Evolutionary conservation across 306 rosid species (phyloP), one percentile per base, ranked within the genome.

Genomic region (Inga laurina): DNA sequence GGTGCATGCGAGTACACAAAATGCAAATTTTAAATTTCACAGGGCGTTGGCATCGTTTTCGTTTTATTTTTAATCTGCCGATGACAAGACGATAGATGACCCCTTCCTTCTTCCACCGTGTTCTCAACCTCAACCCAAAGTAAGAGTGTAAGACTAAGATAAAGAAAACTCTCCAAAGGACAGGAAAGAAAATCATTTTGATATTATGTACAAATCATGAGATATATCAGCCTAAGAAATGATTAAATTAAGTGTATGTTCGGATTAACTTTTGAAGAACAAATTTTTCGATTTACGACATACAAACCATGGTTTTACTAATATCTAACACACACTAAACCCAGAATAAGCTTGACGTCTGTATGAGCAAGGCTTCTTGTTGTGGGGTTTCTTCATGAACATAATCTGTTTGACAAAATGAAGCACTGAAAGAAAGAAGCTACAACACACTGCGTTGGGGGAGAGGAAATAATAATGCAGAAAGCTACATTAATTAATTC

Each of bases 391-490:
- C 32, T 79, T 69, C 48, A 61, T 64, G 77, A 57, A 46, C 59
- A 76, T 70, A 77, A 44, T 16, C 76, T 46, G 54, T 77, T 79
- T 83, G 85, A 75, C 82, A 77, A 32, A 51, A 75, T 45, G 85
- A 79, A 73, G 81, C 76, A 78, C 94, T 90, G 82, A 94, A 94
- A 94, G 82, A 15, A 88, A 88, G 97, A 94, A 90, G 97, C 95
- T 13, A 91, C 94, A 85, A 91, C 82, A 79, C 4, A 48, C 3
- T 13, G 54, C 15, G 41, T 30, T 64, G 70, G 13, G 37, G 41
- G 1, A 14, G 21, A 13, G 54, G 10, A 67, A 39, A 75, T 32
- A 68, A 74, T 59, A 67, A 27, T 45, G 69, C 46, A 43, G 46
- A 46, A 56, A 80, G 39, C 30, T 69, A 72, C 49, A 8, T 45